Base-by-base conservation (phyloP, 2,329 filamentous ascomycete species). In the Chaetomiaceae sp. region DNA sequence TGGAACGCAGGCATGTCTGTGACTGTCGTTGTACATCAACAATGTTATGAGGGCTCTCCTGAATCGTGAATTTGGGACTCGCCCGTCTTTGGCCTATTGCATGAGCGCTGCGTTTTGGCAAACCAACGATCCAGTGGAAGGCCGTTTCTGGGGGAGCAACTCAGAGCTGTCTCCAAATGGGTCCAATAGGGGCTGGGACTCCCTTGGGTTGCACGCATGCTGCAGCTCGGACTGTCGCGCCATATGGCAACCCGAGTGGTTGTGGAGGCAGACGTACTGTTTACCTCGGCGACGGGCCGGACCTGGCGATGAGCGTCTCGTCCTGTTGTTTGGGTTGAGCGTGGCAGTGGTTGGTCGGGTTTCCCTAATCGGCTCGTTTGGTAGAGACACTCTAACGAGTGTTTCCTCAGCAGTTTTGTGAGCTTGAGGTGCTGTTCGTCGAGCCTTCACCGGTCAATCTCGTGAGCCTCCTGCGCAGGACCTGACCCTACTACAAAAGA, bases 161-260 rank as follows among this genome's bases (percentile, higher is more conserved):
- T 5, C 27, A 20, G 42, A 11, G 34, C 17, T 37, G 31, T 37
- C 31, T 31, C 22, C 27, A 22, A 11, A 20, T 17, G 23, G 34
- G 23, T 7, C 49, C 49, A 46, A 46, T 46, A 11, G 43, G 33
- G 20, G 40, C 23, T 19, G 4, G 17, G 34, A n/a, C 8, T 8
- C 6, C 14, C 25, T 39, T 20, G 4, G 40, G 43, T 42, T 46
- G 42, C 42, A 14, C 36, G 42, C 49, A 52, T 46, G 42, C 49
- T 46, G 42, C 49, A 52, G 15, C 49, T 7, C 40, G 40, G 14
- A 14, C 36, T 27, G 33, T 50, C 29, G 19, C 20, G 27, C 20
- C 34, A n/a, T n/a, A 20, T 48, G 37, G 25, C 23, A 29, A 7
- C n/a, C 19, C 17, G 43, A 46, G 37, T 34, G 42, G 34, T 22